A percentile compares a stretch with the other conserved stretches of the same genome.
phyloP scores from a whole-genome alignment of 768 basidiomycete genomes.

The Boletus barrowsii region DNA sequence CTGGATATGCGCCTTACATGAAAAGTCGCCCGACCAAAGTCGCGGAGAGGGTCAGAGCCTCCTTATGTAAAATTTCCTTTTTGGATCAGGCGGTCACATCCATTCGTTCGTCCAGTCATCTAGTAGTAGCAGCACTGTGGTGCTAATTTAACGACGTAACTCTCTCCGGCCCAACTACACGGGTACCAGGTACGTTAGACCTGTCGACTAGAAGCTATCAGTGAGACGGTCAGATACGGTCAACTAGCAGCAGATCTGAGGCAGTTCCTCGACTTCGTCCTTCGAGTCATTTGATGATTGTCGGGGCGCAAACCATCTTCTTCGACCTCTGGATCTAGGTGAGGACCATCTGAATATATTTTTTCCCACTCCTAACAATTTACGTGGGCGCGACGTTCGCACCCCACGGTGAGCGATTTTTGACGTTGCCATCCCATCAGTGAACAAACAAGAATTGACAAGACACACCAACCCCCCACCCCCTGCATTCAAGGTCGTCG shows the following conservation, averaged over 20 bases:
- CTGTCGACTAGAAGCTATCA: too few species aligned
- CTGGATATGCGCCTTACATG: constrained; percentile 5
- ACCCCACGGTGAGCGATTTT: constrained; percentile 1
- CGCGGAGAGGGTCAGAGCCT: not conserved
- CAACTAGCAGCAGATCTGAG: too few species aligned
- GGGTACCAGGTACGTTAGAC: too few species aligned
- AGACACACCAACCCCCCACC: not conserved
- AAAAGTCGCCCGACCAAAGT: constrained; percentile 11
- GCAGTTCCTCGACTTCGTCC: too few species aligned
- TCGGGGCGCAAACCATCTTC: not conserved
- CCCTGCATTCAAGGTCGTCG: not conserved
- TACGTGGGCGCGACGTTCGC: not conserved
- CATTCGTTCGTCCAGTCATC: too few species aligned
- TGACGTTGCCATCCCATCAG: not conserved
- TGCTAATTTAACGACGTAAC: too few species aligned
- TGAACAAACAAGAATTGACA: not conserved
- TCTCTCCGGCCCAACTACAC: too few species aligned
- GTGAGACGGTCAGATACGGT: too few species aligned
- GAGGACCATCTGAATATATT: not conserved
- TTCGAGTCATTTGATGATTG: not conserved
- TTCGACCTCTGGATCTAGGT: not conserved
- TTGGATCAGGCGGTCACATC: not conserved
- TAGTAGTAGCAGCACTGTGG: too few species aligned
- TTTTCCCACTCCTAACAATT: not conserved
- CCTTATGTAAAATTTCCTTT: constrained; percentile 30